Evolutionary conservation across 2,329 filamentous ascomycete species (phyloP), one percentile per base, ranked within the genome.

Genomic region (Elsinoe fawcettii): DNA sequence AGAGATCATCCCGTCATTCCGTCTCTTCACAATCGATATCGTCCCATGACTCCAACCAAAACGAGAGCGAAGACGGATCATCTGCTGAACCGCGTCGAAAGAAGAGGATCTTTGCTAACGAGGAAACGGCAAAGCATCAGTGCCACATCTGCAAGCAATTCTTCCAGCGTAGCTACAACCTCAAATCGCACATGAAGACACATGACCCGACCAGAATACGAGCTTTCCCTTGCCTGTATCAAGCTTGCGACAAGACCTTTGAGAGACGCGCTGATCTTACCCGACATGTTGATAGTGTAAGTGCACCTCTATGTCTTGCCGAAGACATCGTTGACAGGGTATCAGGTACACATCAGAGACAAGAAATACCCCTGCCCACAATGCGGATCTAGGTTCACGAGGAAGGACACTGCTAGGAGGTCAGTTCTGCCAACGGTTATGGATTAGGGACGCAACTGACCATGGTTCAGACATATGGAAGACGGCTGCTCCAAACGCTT

Each of bases 151-250:
- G 90, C 66, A 84, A 85, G 5, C 88, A 86, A 69, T 80, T 86
- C 14, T 95, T 95, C 69, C 88, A 88, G 62, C 79, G 90, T 60
- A 86, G 83, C 65, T 95, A 92, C 74, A 95, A 95, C 72, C 89
- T 85, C 73, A 90, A 88, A 66, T 87, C 89, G 27, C 90, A 95
- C 69, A 80, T 91, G 78, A 86, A 91, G 66, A 91, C 85, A 1
- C 90, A 96, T 67, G 84, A 93, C 66, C 83, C 88, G 12, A 79
- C 81, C 59, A 79, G 86, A 58, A 81, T 82, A 64, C 88, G 87
- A 65, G 83, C 85, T 0, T 86, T 89, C 65, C 77, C 78, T 1
- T 95, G 90, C 70, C 74, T 74, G 1, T 74, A 83, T 27, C 70
- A 77, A 2, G 80, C 78, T 55, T 96, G 90, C 71, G 78, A 73